Conservation (phyloP, 1,284 basidiomycete genomes). For the Cryptococcus sp. region DNA sequence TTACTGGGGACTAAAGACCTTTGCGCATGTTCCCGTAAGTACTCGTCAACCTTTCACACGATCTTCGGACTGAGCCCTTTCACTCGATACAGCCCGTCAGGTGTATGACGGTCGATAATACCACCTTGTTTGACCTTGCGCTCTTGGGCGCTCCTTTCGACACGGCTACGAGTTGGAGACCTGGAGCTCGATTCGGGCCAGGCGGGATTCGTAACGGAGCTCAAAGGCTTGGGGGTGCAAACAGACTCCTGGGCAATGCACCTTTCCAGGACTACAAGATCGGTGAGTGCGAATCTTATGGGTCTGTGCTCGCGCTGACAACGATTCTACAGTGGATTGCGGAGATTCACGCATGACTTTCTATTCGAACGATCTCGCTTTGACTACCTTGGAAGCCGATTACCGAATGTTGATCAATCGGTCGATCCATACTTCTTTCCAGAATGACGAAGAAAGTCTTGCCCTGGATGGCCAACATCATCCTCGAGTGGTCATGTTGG, state of each 20-base stretch:
- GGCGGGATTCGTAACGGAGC: slow-evolving; percentile 76
- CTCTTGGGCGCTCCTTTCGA: slow-evolving; percentile 80
- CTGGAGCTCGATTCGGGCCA: slow-evolving; percentile 78
- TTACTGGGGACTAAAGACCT: slow-evolving; percentile 17
- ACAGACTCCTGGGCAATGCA: slow-evolving; percentile 66
- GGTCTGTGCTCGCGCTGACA: background rate
- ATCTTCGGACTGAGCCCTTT: background rate
- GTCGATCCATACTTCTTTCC: slow-evolving; percentile 26
- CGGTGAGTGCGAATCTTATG: slow-evolving; percentile 47
- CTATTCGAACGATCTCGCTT: slow-evolving; percentile 62
- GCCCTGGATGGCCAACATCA: slow-evolving; percentile 57
- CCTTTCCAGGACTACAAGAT: slow-evolving; percentile 56
- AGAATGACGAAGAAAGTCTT: slow-evolving; percentile 54
- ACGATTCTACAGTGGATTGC: slow-evolving; percentile 64
- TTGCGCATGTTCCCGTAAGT: slow-evolving; percentile 14
- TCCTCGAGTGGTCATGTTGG: slow-evolving; percentile 46
- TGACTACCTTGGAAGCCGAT: slow-evolving; percentile 38
- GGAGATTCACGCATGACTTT: slow-evolving; percentile 75
- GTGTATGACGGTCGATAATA: slow-evolving; percentile 23
- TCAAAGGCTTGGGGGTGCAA: slow-evolving; percentile 61
- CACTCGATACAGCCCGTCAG: slow-evolving; percentile 10
- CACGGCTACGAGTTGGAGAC: slow-evolving; percentile 67
- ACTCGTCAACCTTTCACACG: background rate
- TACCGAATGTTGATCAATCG: slow-evolving; percentile 24
- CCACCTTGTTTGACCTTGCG: slow-evolving; percentile 41